Base-by-base conservation (phyloP, 441 rosid species). In the Codiaeum variegatum region DNA sequence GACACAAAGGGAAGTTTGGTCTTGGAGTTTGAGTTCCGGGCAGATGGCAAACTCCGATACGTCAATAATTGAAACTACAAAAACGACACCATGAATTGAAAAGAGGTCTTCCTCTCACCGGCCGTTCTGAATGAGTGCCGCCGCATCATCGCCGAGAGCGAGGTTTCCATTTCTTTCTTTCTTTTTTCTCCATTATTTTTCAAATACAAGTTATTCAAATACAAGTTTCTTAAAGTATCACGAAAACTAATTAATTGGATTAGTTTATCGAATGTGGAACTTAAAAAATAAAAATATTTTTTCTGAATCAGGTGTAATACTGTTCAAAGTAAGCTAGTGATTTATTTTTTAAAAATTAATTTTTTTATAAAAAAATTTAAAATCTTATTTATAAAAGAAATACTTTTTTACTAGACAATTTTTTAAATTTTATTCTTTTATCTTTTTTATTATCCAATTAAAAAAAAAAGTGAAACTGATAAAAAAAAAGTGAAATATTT, bases 21-120 rank as follows among this genome's bases (percentile, higher is more conserved):
- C 79, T 60, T 94, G 79, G 99, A 94, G 89, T 94, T 94, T 85
- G 96, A 90, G 88, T 94, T 92, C 86, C 74, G 97, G 81, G 85
- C 92, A 1, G 98, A 91, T 66, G 98, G 98, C 36, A 94, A 94
- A 88, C 97, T 94, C 62, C 91, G 98, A 1, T 94, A 92, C 78
- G 98, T 98, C 70, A 94, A 94, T 74, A 94, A 94, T 85, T 94
- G 97, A 23, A 94, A 94, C 85, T 90, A 92, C 92, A 92, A 94
- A 82, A 92, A 94, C 87, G 97, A 94, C 81, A 94, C 94, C 69
- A 92, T 94, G 92, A 94, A 91, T 81, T 93, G 99, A 64, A 92
- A 94, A 74, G 98, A 92, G 83, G 93, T 94, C 67, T 90, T 90
- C 84, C 91, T 93, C 78, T 84, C 88, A 79, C 97, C 98, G 69